Conservation (phyloP, 2,329 filamentous ascomycete genomes). For the Thielaviopsis punctulata region DNA sequence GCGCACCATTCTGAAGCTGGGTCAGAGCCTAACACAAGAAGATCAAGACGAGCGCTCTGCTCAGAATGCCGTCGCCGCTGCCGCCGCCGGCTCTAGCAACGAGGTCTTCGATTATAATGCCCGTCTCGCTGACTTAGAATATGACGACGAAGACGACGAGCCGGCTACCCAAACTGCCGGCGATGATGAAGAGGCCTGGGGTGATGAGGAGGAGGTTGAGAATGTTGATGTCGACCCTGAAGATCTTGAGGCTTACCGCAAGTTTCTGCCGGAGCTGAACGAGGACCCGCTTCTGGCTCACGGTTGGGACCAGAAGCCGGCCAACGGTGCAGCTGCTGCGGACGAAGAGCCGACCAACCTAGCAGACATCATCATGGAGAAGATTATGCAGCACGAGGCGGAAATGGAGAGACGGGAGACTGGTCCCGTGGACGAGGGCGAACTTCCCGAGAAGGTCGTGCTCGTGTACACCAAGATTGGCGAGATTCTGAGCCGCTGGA, state of each 20-base stretch:
- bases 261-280: slow-evolving; percentile 62
- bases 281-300: slow-evolving; percentile 57
- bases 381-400: slow-evolving; percentile 83
- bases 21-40: slow-evolving; percentile 75
- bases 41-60: slow-evolving; percentile 29
- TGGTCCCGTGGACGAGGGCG: slow-evolving; percentile 55
- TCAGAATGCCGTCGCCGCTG: slow-evolving; percentile 20
- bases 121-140: slow-evolving; percentile 43
- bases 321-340: slow-evolving; percentile 22
- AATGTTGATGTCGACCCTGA: slow-evolving; percentile 72
- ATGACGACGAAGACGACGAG: slow-evolving; percentile 25
- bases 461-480: slow-evolving; percentile 71
- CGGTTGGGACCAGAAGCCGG: slow-evolving; percentile 33
- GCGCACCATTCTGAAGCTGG: slow-evolving; percentile 73
- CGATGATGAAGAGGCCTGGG: slow-evolving; percentile 49
- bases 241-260: slow-evolving; percentile 80
- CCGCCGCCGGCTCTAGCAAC: slow-evolving; percentile 23
- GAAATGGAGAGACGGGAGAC: slow-evolving; percentile 28
- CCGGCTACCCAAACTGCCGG: not conserved
- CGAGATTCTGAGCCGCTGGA: slow-evolving; percentile 12
- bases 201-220: slow-evolving; percentile 56
- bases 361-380: slow-evolving; percentile 81
- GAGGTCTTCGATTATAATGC: slow-evolving; percentile 61
- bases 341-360: slow-evolving; percentile 54
- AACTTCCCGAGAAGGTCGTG: slow-evolving; percentile 78